Base-by-base conservation (phyloP, 208 protist species). In the Crithidia fasciculata region DNA sequence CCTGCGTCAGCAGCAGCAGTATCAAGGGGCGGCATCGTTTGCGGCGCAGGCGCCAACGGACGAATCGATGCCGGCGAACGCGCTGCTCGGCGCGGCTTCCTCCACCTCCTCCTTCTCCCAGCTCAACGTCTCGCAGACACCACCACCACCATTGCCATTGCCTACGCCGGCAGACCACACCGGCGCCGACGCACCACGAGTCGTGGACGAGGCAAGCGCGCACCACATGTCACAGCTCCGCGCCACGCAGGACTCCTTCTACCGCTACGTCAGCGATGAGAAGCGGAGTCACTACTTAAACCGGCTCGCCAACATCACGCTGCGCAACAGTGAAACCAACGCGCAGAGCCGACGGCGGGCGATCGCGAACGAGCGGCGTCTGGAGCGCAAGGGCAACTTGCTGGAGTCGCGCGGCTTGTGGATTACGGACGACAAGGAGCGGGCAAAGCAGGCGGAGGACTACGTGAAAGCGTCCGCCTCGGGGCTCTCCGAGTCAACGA, bases 381-480 rank as follows among this genome's bases (percentile, higher is more conserved):
- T 89, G 44, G 78, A 86, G 74, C 74, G 84, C 1, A 87, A 82
- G 45, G 84, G 81, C 52, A 92, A 92, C 47, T 59, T 92, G 5
- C 55, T 89, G n/a, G 87, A 89, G 80, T 89, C 84, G 8, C 72
- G 84, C 39, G 87, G 87, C n/a, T 69, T 92, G 52, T 92, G 87
- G 87, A 81, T 92, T 16, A 85, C 84, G 4, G 84, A 92, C 64
- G 87, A 92, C 66, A 71, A 85, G 63, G 49, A 79, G 64, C 89
- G 89, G 9, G 85, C 82, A 41, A 76, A 85, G 55, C 83, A 88
- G 57, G 82, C 82, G 4, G 74, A 70, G 43, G 74, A 74, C 56
- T 94, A 90, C 76, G 82, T 85, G 58, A 82, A 80, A 53, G 72
- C 61, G 4, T 52, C 72, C 19, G 52, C 57, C 44, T 65, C 61